Base-by-base conservation (phyloP, 108 stramenopile genomes). In the Discostella stelligeroides region DNA sequence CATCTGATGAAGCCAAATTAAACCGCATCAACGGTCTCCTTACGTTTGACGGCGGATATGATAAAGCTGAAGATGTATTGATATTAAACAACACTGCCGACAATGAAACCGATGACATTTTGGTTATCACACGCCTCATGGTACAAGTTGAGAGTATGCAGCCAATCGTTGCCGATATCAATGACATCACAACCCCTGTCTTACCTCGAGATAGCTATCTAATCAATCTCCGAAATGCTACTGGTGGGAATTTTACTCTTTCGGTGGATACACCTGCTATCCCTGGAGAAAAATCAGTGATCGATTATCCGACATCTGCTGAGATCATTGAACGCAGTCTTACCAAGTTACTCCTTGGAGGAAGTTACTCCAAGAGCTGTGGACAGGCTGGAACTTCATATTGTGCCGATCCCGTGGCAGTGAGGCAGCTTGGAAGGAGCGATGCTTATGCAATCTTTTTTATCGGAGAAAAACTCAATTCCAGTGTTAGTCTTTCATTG, bases 71-170 rank as follows among this genome's bases (percentile, higher is more conserved):
- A 13, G 73, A 80, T 48, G 30, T 46, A 6, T 37, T 80, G 13
- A 48, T 70, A 47, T 54, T 80, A 29, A 72, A 74, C 17, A 69
- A 80, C 30, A 40, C 38, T 25, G 40, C 17, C 13, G 50, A 64
- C 39, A 58, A 6, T 6, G 70, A 54, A 43, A 38, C 51, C 10
- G 64, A 79, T 43, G 63, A 72, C 48, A 70, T 79, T 25, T 49
- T 79, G n/a, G 66, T 65, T 57, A 29, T 79, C 23, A 79, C 77
- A 2, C 62, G 70, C 6, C 40, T 70, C n/a, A 28, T 72, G 28
- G 40, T 79, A 17, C 63, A 79, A 48, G 63, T 66, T 10, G 70
- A 54, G 28, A 79, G 77, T 53, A 78, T 78, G 76, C 21, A 47
- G 27, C 29, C 46, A 20, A 27, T 1, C 18, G 2, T 28, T 49